phyloP scores from a whole-genome alignment of 192 early-diverging fungal species.

The Coemansia sp. region DNA sequence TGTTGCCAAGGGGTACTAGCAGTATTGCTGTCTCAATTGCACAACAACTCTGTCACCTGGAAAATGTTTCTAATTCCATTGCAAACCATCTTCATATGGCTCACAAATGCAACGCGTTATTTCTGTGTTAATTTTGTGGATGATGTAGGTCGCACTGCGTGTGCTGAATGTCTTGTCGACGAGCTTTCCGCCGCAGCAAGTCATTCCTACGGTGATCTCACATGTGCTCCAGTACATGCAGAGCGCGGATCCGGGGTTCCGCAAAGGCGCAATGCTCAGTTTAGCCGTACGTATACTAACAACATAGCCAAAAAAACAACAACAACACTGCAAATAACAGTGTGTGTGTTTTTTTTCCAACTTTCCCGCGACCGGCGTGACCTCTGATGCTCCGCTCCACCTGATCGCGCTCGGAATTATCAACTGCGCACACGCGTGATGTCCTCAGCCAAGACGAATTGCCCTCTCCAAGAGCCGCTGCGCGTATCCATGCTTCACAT shows the following conservation, averaged over 20 bases:
- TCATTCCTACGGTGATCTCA: constrained; percentile 77
- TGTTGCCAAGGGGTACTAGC: neutral
- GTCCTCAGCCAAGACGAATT: neutral
- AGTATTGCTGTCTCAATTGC: neutral
- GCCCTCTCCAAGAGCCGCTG: neutral
- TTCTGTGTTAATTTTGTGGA: constrained; percentile 1
- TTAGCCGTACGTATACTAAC: constrained; percentile 60
- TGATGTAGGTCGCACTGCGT: constrained; percentile 57
- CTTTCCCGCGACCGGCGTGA: neutral
- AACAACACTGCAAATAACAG: neutral
- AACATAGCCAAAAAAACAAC: neutral
- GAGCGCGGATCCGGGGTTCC: constrained; percentile 66
- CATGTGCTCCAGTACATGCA: constrained; percentile 78
- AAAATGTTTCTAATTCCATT: constrained; percentile 4
- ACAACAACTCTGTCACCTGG: neutral
- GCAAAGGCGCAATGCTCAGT: constrained; percentile 87
- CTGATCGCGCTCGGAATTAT: constrained; percentile 15
- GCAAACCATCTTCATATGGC: neutral
- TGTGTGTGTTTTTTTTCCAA: neutral
- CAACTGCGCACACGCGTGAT: constrained; percentile 1
- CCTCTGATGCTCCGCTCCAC: neutral
- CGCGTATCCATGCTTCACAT: neutral
- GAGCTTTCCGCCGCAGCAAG: constrained; percentile 81
- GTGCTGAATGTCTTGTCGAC: constrained; percentile 79
- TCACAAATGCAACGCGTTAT: constrained; percentile 21